Base-by-base conservation (phyloP, 371 early-diverging fungal species). In the Mortierella sp. region DNA sequence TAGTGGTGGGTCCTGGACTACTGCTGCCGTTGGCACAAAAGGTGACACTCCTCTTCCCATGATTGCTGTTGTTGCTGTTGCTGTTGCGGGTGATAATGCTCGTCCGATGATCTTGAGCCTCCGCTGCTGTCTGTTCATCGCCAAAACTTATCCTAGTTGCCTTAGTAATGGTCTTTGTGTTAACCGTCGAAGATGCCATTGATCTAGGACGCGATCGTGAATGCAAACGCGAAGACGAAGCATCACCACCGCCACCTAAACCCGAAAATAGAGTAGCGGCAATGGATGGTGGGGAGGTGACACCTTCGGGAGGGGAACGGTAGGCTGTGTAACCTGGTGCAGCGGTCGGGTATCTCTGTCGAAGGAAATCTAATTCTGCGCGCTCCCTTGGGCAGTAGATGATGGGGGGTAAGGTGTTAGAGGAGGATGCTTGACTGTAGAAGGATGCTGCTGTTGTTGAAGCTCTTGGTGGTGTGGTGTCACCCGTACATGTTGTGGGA, bases 371-470 rank as follows among this genome's bases (percentile, higher is more conserved):
- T 11, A 68, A 24, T 11, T 42, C 42, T 68, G 42, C 68, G 68
- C 68, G 68, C 24, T 68, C 68, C 21, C 68, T 19, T 8, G 68
- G 68, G 9, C 68, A 42, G 24, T 68, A 68, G 19, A 68, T 68
- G 44, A 68, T 68, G 2, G 68, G 68, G 2, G 68, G 68, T 21
- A 68, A 38, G 0, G 1, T 28, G 38, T 34, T 63, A 38, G 24
- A 24, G 44, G 68, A 7, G 3, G 34, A 34, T 8, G 24, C 44
- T 21, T 68, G 44, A 24, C 24, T 68, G 44, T 42, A 68, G 11
- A 68, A 3, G 24, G 68, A 42, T 42, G 68, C 68, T 38, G 24
- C 44, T 38, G 42, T 24, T 7, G 21, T 42, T 21, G 34, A 21
- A 11, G 42, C 68, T 24, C 68, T 42, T 68, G 19, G 34, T 63